A percentile compares a stretch with the other conserved stretches of the same genome.
Conservation (phyloP, 2,329 filamentous ascomycete species). For the Cladosporium velox region DNA sequence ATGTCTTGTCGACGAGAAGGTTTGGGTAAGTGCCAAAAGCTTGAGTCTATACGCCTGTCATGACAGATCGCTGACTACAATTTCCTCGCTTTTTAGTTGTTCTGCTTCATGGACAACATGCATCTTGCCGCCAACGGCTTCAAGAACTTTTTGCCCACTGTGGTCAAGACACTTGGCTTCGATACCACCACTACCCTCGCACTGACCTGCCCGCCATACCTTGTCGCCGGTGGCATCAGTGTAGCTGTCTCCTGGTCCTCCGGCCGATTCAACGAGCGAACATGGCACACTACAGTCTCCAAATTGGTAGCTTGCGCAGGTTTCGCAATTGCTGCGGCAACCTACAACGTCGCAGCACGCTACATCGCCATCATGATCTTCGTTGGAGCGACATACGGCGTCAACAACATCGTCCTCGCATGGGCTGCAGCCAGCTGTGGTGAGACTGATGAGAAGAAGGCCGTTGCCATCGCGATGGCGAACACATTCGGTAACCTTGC, state of each 20-base stretch:
- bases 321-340: constrained; percentile 5
- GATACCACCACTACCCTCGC: constrained; percentile 36
- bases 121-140: constrained; percentile 17
- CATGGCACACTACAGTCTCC: constrained; percentile 38
- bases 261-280: constrained; percentile 43
- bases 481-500: constrained; percentile 52
- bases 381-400: constrained; percentile 37
- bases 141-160: constrained; percentile 18
- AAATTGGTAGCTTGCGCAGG: constrained; percentile 11
- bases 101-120: constrained; percentile 16
- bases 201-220: constrained; percentile 39
- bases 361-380: constrained; percentile 40
- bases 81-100: background rate
- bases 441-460: constrained; percentile 48
- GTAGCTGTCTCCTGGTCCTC: constrained; percentile 40
- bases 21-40: background rate
- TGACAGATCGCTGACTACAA: background rate
- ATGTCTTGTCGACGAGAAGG: background rate
- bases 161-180: constrained; percentile 37
- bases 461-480: constrained; percentile 51
- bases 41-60: background rate
- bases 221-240: constrained; percentile 26
- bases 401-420: constrained; percentile 40
- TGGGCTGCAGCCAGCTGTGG: constrained; percentile 41
- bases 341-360: constrained; percentile 22